Evolutionary conservation across 441 rosid species (phyloP), one percentile per base, ranked within the genome.

Genomic region (Erodium trifolium): DNA sequence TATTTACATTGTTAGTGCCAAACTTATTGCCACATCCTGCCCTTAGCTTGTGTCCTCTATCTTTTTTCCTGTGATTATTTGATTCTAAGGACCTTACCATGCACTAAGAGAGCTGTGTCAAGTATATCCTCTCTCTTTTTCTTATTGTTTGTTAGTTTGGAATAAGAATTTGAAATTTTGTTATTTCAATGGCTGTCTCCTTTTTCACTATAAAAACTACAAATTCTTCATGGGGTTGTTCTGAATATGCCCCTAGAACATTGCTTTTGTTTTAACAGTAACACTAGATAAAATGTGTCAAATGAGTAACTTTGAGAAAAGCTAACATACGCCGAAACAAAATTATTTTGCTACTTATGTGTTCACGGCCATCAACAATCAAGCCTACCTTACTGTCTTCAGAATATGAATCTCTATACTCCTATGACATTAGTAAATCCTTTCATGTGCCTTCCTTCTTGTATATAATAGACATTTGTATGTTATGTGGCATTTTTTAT

Each of bases 201-300:
- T 13, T 49, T 14, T 49, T 14, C 5, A 13, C 2, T 49, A 13
- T n/a, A 49, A 49, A 18, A 19, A 41, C 13, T 59, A 59, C 12
- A 19, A 59, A 59, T 59, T 59, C 64, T 57, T 57, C 63, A 5
- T 57, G 23, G 63, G 9, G 63, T 19, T 57, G 29, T 11, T 57
- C 41, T 57, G 27, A 57, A 57, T 57, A 6, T 7, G 23, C 27
- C 17, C 16, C 17, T 57, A 11, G 27, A 57, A 57, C 27, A 57
- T 57, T 6, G 3, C 8, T 12, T 13, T 47, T 0, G 53, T 47
- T 11, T 12, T 12, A 47, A 47, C 12, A 47, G 53, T 47, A 47
- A 47, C 14, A 11, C 53, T 47, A 11, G 53, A 0, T 45, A 2
- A 47, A 57, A 18, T 57, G 23, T 16, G n/a, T 59, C n/a, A 18